Conservation (phyloP, 2,329 filamentous ascomycete species). For the Clonostachys chloroleuca region DNA sequence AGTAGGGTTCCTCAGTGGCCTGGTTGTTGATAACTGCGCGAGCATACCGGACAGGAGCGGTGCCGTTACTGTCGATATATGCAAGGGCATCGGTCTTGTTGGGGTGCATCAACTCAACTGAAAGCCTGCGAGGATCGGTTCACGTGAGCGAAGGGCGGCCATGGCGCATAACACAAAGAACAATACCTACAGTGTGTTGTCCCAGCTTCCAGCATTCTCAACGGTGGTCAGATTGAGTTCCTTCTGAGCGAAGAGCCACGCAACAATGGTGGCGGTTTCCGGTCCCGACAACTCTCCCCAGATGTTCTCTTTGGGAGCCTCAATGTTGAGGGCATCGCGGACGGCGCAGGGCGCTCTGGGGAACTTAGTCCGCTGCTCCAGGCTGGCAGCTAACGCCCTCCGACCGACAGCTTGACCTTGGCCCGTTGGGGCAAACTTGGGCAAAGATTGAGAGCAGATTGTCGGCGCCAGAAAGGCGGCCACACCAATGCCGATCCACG, state of each 20-base stretch:
- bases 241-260: slow-evolving; percentile 29
- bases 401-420: no score
- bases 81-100: slow-evolving; percentile 43
- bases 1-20: slow-evolving; percentile 27
- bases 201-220: slow-evolving; percentile 24
- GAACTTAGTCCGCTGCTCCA: no score
- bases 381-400: no score
- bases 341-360: no score
- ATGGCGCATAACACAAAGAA: accelerated
- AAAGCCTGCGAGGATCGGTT: slow-evolving; percentile 13
- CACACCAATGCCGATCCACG: no score
- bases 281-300: no score
- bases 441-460: no score
- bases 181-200: slow-evolving; percentile 21
- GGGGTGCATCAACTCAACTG: slow-evolving; percentile 30
- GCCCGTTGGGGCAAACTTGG: no score
- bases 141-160: not conserved
- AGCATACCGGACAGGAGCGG: slow-evolving; percentile 33
- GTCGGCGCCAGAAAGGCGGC: no score
- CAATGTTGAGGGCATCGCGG: no score
- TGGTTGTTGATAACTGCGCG: slow-evolving; percentile 34
- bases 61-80: slow-evolving; percentile 32
- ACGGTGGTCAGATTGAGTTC: slow-evolving; percentile 30
- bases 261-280: slow-evolving; percentile 19
- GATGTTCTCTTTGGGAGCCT: no score